Evolutionary conservation across 1,284 basidiomycete genomes (phyloP), one percentile per base, ranked within the genome.

Genomic region (Cutaneotrichosporon sp.): DNA sequence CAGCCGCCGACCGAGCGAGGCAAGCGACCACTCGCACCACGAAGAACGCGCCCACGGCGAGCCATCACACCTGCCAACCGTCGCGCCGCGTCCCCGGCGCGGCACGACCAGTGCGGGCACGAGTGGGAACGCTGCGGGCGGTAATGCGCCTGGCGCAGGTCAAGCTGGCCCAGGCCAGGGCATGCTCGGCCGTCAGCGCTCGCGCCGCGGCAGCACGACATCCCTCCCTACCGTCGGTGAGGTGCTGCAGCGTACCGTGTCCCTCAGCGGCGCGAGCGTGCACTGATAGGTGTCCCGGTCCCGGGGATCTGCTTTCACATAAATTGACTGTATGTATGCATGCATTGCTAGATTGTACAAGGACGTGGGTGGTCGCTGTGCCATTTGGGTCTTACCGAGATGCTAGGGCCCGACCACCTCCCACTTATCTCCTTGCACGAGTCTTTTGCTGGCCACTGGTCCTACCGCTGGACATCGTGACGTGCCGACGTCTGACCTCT

Each of bases 171-270:
- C 26, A 30, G 26, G 7, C 5, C 26, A 5, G 10, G 42, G 26
- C 17, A 33, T 30, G 33, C 42, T 51, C 21, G 17, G 20, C 8
- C 49, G 54, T 36, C 37, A 39, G 39, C 35, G 39, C 15, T 49
- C 47, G n/a, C 51, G 51, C 5, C 42, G 22, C 13, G 49, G 49
- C 17, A 56, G 54, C 33, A 37, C 41, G 4, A 34, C 36, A 0
- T 46, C 34, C 12, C 46, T 53, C 17, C 52, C 59, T 1, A 56
- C 58, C n/a, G 63, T 69, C 22, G 59, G 59, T 20, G 64, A 65
- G 35, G 64, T 73, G 18, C 58, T 73, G 36, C 61, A 62, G 36
- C 56, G 70, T 49, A 70, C 68, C 1, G 64, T 68, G 5, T 61
- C 57, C 15, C 49, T 72, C 15, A 60, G 57, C 22, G 62, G 66